Evolutionary conservation across 306 rosid species (phyloP), one percentile per base, ranked within the genome.

Genomic region (Senna tora): DNA sequence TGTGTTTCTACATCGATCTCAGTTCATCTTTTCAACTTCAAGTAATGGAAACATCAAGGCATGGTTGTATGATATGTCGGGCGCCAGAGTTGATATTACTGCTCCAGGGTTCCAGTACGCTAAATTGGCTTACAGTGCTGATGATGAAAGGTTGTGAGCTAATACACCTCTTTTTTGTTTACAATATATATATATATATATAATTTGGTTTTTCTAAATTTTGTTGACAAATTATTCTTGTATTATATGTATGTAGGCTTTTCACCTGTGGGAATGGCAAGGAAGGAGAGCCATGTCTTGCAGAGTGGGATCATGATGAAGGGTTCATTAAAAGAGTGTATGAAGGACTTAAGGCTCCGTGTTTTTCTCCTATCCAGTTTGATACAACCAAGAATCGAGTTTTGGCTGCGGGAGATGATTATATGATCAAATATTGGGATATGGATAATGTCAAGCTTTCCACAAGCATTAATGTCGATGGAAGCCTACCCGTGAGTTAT

Each of bases 381-480:
- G 83, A 80, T 72, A 74, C 81, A 2, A 57, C 75, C 7, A 42
- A 63, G 20, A 58, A 76, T 17, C 80, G 14, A 22, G 7, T 71
- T 66, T 82, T 85, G 77, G 87, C 75, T 19, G 87, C 66, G 56
- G 87, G 87, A 20, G 83, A 85, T 63, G 77, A 82, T 4, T 63
- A 61, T 54, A 53, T 32, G 39, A 14, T 82, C 43, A 85, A 82
- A 50, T 80, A 65, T 67, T 85, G 89, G 89, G 73, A 74, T 20
- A 80, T 85, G 89, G 85, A 85, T 66, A 74, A 58, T 20, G 62
- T 32, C 39, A 54, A 77, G 62, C 75, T 74, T 2, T 67, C 63
- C 81, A 17, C 32, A 17, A 43, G 62, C 46, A 74, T 43, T 7
- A 68, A 42, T 38, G 80, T 76, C 10, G 46, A 74, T 11, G 85